Evolutionary conservation across 2,329 filamentous ascomycete genomes (phyloP), one percentile per base, ranked within the genome.

Genomic region (Rhinocladiella similis): DNA sequence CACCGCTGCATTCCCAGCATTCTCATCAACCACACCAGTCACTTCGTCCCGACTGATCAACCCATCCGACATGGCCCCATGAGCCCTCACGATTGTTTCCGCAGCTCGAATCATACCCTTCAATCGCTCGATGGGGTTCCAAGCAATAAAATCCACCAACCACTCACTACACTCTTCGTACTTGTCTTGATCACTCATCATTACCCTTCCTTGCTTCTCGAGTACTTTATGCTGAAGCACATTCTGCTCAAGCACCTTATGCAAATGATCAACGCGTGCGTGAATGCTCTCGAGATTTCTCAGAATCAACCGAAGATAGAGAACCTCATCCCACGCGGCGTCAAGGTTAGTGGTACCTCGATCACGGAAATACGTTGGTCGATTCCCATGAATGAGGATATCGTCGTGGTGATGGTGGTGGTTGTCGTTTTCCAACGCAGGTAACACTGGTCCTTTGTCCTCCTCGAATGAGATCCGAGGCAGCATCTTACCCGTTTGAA

Each of bases 351-450:
- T 25, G 22, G 33, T 43, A 6, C 36, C 36, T 13, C 49, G 20
- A 27, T 51, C 29, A 12, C 49, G 36, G 38, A 51, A 51, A 43
- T 51, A 51, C 9, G 12, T 35, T 6, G 49, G 49, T 43, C 49
- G 38, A n/a, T 39, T 43, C 45, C 49, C 49, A 12, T 51, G 35
- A 14, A 10, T 14, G 14, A 51, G 20, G 33, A 50, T 33, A 12
- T 9, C 10, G 10, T 33, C 5, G 29, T 12, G 6, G 29, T 33
- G 5, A 12, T 9, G 3, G 10, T 33, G 29, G 29, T 12, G 6
- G 29, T 33, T 12, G 29, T 33, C 4, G 25, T 27, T 27, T 7
- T 27, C 25, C 3, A 27, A 27, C 25, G 7, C 25, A 7, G 25
- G 25, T 3, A 27, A 4, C 4, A 27, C 25, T 27, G 4, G 25